These are phyloP conservation scores for Cytidiella melzeri DNA, from an alignment of 768 basidiomycete genomes.

Conservation along the genomic window DNA sequence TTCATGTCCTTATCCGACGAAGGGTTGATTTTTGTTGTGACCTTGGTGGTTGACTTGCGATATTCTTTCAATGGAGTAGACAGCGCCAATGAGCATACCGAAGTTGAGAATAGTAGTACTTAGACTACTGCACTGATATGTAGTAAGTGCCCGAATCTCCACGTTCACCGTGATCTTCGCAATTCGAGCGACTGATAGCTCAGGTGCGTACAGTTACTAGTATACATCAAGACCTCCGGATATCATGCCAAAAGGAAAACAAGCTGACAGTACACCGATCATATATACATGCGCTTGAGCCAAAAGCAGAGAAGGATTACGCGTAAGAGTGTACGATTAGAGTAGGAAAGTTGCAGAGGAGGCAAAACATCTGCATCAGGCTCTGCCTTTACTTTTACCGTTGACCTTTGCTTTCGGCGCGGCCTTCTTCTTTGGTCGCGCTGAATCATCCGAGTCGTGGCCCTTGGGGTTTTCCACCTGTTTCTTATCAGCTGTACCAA, in stretches of 20 bases:
- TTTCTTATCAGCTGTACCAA: constrained; percentile 39
- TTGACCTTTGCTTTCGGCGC: constrained; percentile 24
- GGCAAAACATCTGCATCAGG: not conserved
- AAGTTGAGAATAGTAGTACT: too few species aligned
- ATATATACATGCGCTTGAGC: not conserved
- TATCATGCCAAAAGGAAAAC: not conserved
- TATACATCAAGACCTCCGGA: not conserved
- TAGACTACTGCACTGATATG: too few species aligned
- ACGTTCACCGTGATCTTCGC: too few species aligned
- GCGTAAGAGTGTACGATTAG: constrained; percentile 1
- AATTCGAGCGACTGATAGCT: too few species aligned
- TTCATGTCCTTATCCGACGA: too few species aligned
- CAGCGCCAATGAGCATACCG: too few species aligned
- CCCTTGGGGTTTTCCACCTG: constrained; percentile 27
- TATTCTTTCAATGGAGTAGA: too few species aligned
- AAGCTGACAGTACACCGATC: too few species aligned
- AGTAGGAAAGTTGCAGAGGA: not conserved
- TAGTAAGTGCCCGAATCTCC: too few species aligned
- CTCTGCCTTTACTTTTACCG: constrained; percentile 18
- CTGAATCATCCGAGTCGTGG: constrained; percentile 35
- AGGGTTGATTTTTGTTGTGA: too few species aligned
- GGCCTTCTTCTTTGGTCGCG: constrained; percentile 35
- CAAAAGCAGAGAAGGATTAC: not conserved
- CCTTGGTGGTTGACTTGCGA: too few species aligned
- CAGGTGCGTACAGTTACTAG: too few species aligned